Base-by-base conservation (phyloP, 2,329 filamentous ascomycete species). In the Fusarium foetens region DNA sequence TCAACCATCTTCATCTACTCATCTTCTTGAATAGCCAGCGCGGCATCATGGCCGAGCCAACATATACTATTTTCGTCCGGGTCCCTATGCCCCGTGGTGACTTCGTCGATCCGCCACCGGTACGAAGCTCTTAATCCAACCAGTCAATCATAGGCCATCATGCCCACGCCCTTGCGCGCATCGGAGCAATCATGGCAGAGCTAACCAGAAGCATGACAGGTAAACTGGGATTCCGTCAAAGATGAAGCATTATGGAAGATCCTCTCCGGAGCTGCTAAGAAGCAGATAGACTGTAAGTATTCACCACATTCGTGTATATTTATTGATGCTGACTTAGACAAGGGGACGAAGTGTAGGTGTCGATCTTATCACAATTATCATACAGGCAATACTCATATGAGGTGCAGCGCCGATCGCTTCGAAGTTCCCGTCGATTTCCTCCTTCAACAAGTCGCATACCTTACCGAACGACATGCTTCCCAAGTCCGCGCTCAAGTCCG, bases 401-500 rank as follows among this genome's bases (percentile, higher is more conserved):
- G 59, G 39, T 71, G 33, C 74, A 92, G 92, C 78, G 94, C 93
- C 51, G 86, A 88, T 58, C 87, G 89, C 49, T 97, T 98, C 81
- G 89, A 95, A 70, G 95, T 98, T 25, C 92, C 93, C 31, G 90
- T 97, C 64, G 88, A 94, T 43, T 98, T 98, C 78, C 87, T 99
- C 36, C 89, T 98, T 21, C 94, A 97, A 79, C 94, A 99, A 82
- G 94, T 94, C 71, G 94, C 94, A 81, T 97, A 94, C 89, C 89
- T 98, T 10, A 97, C 96, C 78, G 95, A 98, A 80, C 88, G 93
- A 57, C 94, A 98, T 83, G 89, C 97, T 33, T 93, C 93, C 1
- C 94, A 98, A 80, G 93, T 98, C 52, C 90, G 94, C 73, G 94
- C 93, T 25, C 94, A 98, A 83, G 94, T 98, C 85, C 90, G 93